phyloP scores from a whole-genome alignment of 495 filamentous ascomycete genomes.

The Acidomyces sp. region DNA sequence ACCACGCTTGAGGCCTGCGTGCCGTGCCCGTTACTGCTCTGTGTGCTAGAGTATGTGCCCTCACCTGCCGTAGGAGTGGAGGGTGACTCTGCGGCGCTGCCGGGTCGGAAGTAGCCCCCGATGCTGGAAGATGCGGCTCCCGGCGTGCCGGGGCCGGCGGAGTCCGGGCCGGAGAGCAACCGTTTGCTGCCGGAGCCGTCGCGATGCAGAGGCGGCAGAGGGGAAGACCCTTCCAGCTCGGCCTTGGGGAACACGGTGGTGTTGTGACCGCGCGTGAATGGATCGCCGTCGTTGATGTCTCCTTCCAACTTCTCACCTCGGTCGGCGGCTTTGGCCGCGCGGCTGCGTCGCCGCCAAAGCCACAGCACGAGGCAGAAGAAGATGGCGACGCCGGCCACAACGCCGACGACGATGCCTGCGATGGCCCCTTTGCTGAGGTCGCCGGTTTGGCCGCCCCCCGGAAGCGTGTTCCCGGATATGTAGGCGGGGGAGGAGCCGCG shows the following conservation, averaged over 20 bases:
- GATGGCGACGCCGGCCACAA: conserved; percentile 13
- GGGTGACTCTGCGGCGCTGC: conserved; percentile 8
- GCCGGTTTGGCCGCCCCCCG: no score
- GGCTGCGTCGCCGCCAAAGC: conserved; percentile 1
- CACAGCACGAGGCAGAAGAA: background rate
- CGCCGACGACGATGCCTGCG: conserved; percentile 20
- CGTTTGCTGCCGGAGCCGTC: background rate
- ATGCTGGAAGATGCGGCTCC: background rate
- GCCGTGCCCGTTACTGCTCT: conserved; percentile 6
- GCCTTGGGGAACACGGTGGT: conserved; percentile 27
- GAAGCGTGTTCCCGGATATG: conserved; percentile 1
- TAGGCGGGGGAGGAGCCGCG: background rate
- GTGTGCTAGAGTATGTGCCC: conserved; percentile 14
- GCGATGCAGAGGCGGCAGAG: background rate
- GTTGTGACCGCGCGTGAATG: background rate
- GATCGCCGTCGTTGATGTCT: background rate
- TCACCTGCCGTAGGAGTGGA: conserved; percentile 8
- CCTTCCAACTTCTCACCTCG: conserved; percentile 9
- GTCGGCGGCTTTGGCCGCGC: conserved; percentile 2
- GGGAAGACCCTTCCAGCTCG: conserved; percentile 18
- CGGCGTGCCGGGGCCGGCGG: background rate
- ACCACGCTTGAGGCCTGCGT: conserved; percentile 3
- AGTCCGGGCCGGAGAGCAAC: conserved; percentile 2
- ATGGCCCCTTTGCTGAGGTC: conserved; percentile 18
- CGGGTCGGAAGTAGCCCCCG: conserved; percentile 1